phyloP scores from a whole-genome alignment of 2,329 filamentous ascomycete species.

The Aureobasidium sp. region DNA sequence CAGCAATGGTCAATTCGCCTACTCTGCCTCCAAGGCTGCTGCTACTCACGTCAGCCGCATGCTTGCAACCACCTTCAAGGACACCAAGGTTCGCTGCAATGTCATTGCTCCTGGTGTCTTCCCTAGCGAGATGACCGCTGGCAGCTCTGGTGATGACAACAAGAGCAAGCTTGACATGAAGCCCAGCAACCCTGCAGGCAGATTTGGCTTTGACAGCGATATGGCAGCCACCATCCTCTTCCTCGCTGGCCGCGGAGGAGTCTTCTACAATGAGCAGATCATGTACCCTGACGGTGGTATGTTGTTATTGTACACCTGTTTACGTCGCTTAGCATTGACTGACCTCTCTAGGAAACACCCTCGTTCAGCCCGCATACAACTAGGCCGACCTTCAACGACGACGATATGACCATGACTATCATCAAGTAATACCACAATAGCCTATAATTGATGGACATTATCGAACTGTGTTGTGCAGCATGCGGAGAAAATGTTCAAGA shows the following conservation, averaged over 20 bases:
- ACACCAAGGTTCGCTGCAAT: conserved; percentile 37
- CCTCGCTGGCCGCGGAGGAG: conserved; percentile 42
- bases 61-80: conserved; percentile 37
- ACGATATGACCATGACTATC: background rate
- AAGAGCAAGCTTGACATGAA: conserved; percentile 37
- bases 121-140: conserved; percentile 42
- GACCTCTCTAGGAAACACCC: conserved; percentile 10
- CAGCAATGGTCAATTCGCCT: conserved; percentile 45
- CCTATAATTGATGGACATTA: background rate
- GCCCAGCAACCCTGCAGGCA: conserved; percentile 37
- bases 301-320: background rate
- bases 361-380: conserved; percentile 11
- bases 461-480: background rate
- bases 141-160: conserved; percentile 37
- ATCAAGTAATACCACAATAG: background rate
- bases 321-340: background rate
- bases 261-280: conserved; percentile 48
- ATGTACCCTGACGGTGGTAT: conserved; percentile 41
- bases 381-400: background rate
- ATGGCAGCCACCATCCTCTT: conserved; percentile 46
- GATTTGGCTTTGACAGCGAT: conserved; percentile 39
- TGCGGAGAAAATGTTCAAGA: background rate
- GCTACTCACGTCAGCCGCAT: conserved; percentile 39
- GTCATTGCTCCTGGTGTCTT: conserved; percentile 38
- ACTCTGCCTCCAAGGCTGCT: conserved; percentile 44